phyloP scores from a whole-genome alignment of 306 rosid species.

The Lablab purpureus region DNA sequence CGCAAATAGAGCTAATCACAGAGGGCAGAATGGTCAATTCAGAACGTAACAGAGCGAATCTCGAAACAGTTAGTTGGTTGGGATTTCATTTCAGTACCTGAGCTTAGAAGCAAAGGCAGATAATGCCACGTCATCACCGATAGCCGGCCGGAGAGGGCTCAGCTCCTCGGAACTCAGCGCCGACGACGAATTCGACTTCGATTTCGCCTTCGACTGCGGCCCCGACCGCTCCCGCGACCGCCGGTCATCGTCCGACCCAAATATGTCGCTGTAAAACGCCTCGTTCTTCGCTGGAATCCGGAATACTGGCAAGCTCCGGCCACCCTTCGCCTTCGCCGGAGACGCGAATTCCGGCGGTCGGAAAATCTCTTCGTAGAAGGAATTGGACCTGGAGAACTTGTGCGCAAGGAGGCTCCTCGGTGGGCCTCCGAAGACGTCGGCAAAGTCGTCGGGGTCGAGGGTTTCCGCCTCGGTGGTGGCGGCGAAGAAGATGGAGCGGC shows the following conservation, averaged over 20 bases:
- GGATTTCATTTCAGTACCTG: constrained; percentile 63
- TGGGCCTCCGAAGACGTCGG: constrained; percentile 94
- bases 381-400: constrained; percentile 58
- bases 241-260: constrained; percentile 76
- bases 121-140: constrained; percentile 76
- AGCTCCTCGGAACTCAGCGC: constrained; percentile 88
- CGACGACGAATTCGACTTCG: constrained; percentile 80
- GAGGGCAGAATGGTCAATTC: constrained; percentile 55
- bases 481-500: constrained; percentile 52
- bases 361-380: constrained; percentile 77
- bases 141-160: constrained; percentile 69
- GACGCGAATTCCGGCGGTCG: constrained; percentile 50
- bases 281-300: constrained; percentile 66
- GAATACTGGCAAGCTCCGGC: constrained; percentile 70
- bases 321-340: constrained; percentile 42
- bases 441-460: constrained; percentile 65
- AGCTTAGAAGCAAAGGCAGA: constrained; percentile 75
- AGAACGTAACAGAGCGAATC: constrained; percentile 26
- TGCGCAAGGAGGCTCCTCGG: constrained; percentile 67
- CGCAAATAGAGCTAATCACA: neutral
- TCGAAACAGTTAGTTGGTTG: constrained; percentile 37
- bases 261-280: constrained; percentile 71
- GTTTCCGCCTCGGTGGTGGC: constrained; percentile 30
- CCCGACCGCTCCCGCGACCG: constrained; percentile 75
- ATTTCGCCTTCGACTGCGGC: constrained; percentile 63